Conservation (phyloP, 2,329 filamentous ascomycete genomes). For the Chalara sp. region DNA sequence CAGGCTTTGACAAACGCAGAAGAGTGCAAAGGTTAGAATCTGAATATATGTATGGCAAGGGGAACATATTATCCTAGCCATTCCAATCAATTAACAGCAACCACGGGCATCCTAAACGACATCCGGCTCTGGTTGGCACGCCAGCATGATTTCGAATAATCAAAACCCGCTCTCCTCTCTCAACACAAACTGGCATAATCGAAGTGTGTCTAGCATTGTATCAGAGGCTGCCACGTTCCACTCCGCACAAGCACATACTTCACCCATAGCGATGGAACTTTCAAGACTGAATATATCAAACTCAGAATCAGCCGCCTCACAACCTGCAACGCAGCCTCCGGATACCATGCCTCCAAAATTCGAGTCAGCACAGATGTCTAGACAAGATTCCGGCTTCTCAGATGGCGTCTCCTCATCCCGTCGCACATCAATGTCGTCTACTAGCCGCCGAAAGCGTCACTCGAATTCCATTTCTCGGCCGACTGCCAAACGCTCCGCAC, state of each 20-base stretch:
- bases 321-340: constrained; percentile 2
- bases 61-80: background rate
- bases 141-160: constrained; percentile 14
- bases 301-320: constrained; percentile 2
- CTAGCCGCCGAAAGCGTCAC: constrained; percentile 3
- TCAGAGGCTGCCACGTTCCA: constrained; percentile 25
- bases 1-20: background rate
- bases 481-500: constrained; percentile 13
- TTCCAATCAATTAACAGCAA: background rate
- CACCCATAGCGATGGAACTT: constrained; percentile 5
- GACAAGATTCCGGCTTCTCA: constrained; percentile 25
- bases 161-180: constrained; percentile 12
- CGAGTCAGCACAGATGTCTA: constrained; percentile 16
- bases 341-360: constrained; percentile 6
- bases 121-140: background rate
- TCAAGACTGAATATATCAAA: background rate
- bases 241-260: constrained; percentile 20
- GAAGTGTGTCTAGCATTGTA: constrained; percentile 19
- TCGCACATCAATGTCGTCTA: constrained; percentile 13
- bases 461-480: constrained; percentile 13
- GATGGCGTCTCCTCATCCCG: constrained; percentile 10
- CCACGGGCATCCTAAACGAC: background rate
- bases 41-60: background rate
- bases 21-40: background rate
- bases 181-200: constrained; percentile 17